A percentile compares a stretch with the other conserved stretches of the same genome.
Evolutionary conservation across 768 basidiomycete genomes (phyloP).

Genomic region (Lactarius akahatsu): DNA sequence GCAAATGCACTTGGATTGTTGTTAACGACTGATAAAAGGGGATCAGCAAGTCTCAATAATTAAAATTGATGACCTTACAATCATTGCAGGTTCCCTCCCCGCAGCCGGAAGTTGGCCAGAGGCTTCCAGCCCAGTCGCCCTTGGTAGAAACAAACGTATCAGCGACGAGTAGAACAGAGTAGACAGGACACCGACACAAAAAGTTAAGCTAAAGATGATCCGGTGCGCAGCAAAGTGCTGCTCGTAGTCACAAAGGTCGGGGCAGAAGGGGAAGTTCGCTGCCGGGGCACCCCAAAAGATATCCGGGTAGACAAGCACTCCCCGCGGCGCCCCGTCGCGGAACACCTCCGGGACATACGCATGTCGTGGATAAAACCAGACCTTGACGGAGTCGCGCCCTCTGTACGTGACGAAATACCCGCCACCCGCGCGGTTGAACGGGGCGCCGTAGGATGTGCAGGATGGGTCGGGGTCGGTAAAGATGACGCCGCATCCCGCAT

Average conservation of each 20-base stretch:
- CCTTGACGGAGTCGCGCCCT: conserved; percentile 40
- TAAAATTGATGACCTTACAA: conserved; percentile 41
- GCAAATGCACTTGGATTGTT: conserved; percentile 56
- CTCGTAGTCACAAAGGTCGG: conserved; percentile 48
- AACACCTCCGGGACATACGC: conserved; percentile 45
- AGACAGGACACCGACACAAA: conserved; percentile 48
- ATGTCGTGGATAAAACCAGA: conserved; percentile 63
- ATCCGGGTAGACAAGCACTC: conserved; percentile 16
- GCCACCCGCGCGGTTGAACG: conserved; percentile 53
- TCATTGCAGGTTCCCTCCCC: conserved; percentile 42
- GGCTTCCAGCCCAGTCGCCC: conserved; percentile 27
- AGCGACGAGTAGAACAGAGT: conserved; percentile 9
- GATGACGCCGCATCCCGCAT: background rate
- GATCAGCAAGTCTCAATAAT: background rate
- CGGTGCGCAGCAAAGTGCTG: conserved; percentile 53
- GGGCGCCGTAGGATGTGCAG: conserved; percentile 43
- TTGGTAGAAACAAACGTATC: background rate
- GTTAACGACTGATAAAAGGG: conserved; percentile 47
- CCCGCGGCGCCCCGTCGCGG: conserved; percentile 23
- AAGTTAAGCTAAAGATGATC: conserved; percentile 59
- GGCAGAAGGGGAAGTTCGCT: conserved; percentile 47
- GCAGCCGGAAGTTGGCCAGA: conserved; percentile 38
- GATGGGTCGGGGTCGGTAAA: background rate
- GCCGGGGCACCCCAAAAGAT: conserved; percentile 48
- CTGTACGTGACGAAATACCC: conserved; percentile 60